Base-by-base conservation (phyloP, 352 stramenopile genomes). In the Thalassiosira livingstoniorum region DNA sequence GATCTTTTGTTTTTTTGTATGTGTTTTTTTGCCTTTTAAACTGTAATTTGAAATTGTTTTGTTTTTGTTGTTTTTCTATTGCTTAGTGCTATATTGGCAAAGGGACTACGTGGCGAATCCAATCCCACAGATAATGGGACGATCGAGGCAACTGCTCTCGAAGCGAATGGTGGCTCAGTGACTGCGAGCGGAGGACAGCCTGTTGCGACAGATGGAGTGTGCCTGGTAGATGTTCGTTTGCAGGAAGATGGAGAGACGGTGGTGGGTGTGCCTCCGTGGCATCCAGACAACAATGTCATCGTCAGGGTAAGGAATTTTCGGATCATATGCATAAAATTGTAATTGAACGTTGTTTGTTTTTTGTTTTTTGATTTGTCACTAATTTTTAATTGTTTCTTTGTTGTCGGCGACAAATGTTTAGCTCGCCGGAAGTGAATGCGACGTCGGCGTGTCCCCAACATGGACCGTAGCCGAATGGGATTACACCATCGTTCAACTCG, bases 401-500 rank as follows among this genome's bases (percentile, higher is more conserved):
- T n/a, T n/a, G n/a, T n/a, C n/a, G n/a, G n/a, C n/a, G n/a, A n/a
- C n/a, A n/a, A n/a, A n/a, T 18, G 18, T 51, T 51, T 18, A 51
- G 42, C 42, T 51, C 18, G 10, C 42, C 10, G 42, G 18, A 51
- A 51, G 42, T 51, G 10, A 18, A 10, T 21, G n/a, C n/a, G 55
- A 63, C n/a, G 25, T 63, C 15, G 55, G 7, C 10, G 55, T 63
- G 55, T 63, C 55, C 7, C 7, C 25, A 10, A 63, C 55, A n/a
- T 63, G 55, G 55, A 63, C 55, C 7, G 31, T 63, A 31, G 31
- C 10, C 25, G 55, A 35, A 18, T 63, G 55, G 55, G 55, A 63
- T 35, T 18, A 63, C n/a, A 63, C n/a, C 10, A 37, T 63, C n/a
- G 55, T 63, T 35, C 55, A 63, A n/a, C 10, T 63, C n/a, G 55